Base-by-base conservation (phyloP, 2,329 filamentous ascomycete genomes). In the Ophiostoma angusticollis region DNA sequence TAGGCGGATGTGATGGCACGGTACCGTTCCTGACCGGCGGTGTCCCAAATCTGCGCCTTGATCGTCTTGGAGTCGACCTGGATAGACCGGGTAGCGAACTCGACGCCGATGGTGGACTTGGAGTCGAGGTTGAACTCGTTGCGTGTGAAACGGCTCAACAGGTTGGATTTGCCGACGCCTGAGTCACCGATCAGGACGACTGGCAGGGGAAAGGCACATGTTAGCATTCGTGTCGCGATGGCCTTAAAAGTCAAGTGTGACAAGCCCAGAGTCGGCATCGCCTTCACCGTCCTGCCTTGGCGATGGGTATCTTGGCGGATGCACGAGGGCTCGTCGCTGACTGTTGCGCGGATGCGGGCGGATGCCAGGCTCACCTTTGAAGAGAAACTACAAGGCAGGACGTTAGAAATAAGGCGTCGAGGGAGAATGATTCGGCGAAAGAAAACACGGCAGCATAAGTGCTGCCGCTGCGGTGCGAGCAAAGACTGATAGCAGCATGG, bases 11-110 rank as follows among this genome's bases (percentile, higher is more conserved):
- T 98, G 63, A 98, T 98, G 61, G 91, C 91, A 60, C 93, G 84
- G 71, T 96, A 98, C 62, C 91, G 82, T 68, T 98, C 91, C 70
- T 98, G 91, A 52, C 91, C 91, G 51, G 91, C 91, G 43, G 91
- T 98, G 70, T 98, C 91, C 91, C 93, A 98, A 57, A 98, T 98
- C 71, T 98, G 91, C 54, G 91, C 91, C 74, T 98, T 98, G 78
- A 98, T 98, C 49, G 91, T 98, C 76, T 98, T 98, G 58, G 84
- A 83, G 66, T 98, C 91, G 57, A 98, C 91, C 67, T 96, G 89
- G 61, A 98, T 98, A 52, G 86, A 95, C 49, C 91, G 80, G 53
- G 91, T 98, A 54, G 93, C 91, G 62, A 98, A 98, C 68, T 98
- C 91, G 63, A 98, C 91, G 56, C 91, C 91, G 67, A 98, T 98